Evolutionary conservation across 1,139 yeast genomes (phyloP).

Genomic region (Taphrina communis): DNA sequence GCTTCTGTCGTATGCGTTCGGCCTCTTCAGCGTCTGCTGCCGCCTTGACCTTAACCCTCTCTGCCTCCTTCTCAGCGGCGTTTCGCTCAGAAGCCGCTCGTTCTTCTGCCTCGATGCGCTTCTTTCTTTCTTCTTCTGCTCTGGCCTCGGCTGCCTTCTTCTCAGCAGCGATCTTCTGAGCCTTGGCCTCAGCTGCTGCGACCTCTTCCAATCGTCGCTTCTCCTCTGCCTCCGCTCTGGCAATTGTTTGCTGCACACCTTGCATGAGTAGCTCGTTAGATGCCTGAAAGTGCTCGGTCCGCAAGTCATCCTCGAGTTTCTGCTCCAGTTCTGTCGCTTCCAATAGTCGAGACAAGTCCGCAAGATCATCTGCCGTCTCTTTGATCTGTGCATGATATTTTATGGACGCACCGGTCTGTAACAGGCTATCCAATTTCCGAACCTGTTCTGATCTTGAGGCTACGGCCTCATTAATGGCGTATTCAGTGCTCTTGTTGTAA

Average conservation of each 20-base stretch:
- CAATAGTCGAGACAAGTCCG: background rate
- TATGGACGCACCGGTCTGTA: constrained; percentile 1
- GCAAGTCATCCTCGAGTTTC: constrained; percentile 21
- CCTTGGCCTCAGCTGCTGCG: constrained; percentile 31
- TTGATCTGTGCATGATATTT: constrained; percentile 3
- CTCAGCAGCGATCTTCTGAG: constrained; percentile 6
- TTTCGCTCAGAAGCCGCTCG: constrained; percentile 16
- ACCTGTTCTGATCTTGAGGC: constrained; percentile 24
- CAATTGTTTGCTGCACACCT: constrained; percentile 18
- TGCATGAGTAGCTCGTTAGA: constrained; percentile 10
- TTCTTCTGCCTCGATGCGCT: constrained; percentile 41
- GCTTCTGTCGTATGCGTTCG: constrained; percentile 47
- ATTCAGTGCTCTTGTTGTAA: constrained; percentile 24
- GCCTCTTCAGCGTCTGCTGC: constrained; percentile 47
- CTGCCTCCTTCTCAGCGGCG: constrained; percentile 36
- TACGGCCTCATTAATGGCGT: constrained; percentile 23
- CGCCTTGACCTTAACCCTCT: constrained; percentile 43
- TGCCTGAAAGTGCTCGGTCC: background rate
- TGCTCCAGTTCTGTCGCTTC: constrained; percentile 13
- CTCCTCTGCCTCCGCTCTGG: constrained; percentile 37
- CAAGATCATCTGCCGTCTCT: constrained; percentile 17
- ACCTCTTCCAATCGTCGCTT: constrained; percentile 4
- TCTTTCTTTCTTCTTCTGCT: constrained; percentile 45
- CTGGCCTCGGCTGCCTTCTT: constrained; percentile 32
- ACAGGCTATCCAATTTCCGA: constrained; percentile 4